phyloP scores from a whole-genome alignment of 768 basidiomycete species.

The Phylloporus sp. region DNA sequence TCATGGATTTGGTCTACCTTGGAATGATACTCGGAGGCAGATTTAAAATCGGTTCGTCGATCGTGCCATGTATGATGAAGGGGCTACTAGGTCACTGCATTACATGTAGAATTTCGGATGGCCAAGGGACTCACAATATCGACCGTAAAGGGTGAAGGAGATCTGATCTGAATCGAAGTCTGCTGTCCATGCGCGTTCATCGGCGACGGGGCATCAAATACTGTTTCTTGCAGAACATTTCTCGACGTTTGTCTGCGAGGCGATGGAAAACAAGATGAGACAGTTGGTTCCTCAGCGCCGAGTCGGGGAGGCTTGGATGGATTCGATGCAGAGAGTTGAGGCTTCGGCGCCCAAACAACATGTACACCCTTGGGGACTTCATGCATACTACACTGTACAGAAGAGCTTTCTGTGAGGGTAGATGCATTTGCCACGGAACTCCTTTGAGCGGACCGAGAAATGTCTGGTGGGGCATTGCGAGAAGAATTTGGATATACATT shows the following conservation, averaged over 20 bases:
- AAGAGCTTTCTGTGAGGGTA: neutral
- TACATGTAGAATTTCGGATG: neutral
- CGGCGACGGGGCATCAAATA: neutral
- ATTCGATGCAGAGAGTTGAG: neutral
- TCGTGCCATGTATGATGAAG: slow-evolving; percentile 29
- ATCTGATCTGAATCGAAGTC: slow-evolving; percentile 14
- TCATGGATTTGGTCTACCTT: neutral
- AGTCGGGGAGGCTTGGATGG: slow-evolving; percentile 8
- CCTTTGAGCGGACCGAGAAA: neutral
- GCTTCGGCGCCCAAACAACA: neutral
- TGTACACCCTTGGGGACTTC: neutral
- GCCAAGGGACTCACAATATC: slow-evolving; percentile 21
- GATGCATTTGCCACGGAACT: neutral
- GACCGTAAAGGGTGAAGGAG: slow-evolving; percentile 25
- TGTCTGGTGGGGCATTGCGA: neutral
- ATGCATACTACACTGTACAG: neutral
- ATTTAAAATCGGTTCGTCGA: slow-evolving; percentile 18
- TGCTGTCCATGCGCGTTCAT: neutral
- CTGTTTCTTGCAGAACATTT: slow-evolving; percentile 6
- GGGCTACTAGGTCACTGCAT: slow-evolving; percentile 21
- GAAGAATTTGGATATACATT: neutral
- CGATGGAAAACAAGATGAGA: slow-evolving; percentile 1
- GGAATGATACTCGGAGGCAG: neutral
- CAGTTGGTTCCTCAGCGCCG: neutral
- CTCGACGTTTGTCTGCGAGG: neutral